Percentiles rank a stretch among this genome's conserved stretches.
phyloP scores from a whole-genome alignment of 164 flowering plant species.

The Dillenia suffruticosa region DNA sequence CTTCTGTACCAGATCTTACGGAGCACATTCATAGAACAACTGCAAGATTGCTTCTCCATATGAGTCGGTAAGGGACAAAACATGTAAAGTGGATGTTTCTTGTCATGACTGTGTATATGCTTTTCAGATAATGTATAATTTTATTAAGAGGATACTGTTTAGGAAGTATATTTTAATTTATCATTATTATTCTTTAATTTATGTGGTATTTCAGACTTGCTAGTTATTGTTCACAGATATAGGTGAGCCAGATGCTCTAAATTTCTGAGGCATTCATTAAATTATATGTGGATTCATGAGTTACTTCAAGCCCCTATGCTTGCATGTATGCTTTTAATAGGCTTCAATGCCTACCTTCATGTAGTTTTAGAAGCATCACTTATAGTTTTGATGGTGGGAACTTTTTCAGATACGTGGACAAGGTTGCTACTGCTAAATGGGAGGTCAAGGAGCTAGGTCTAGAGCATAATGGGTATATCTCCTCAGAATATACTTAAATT shows the following conservation, averaged over 20 bases:
- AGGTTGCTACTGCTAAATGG: slow-evolving; percentile 93
- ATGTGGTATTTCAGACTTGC: no score
- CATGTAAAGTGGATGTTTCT: not conserved
- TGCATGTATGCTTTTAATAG: no score
- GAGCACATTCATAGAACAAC: slow-evolving; percentile 89
- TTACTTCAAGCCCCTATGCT: no score
- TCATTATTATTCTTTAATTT: no score
- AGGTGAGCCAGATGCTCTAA: no score
- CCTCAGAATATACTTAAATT: not conserved
- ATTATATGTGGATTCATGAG: not conserved
- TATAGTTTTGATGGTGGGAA: not conserved
- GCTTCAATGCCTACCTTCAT: no score
- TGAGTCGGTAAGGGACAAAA: slow-evolving; percentile 61
- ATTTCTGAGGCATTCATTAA: not conserved
- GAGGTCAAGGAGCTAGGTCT: slow-evolving; percentile 92
- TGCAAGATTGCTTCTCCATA: slow-evolving; percentile 78
- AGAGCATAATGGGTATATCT: slow-evolving; percentile 92
- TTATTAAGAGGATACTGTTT: not conserved
- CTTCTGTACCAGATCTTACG: slow-evolving; percentile 80
- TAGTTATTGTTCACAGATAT: no score
- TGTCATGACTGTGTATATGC: not conserved
- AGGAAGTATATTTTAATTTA: no score
- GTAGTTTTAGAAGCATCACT: not conserved
- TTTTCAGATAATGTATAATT: no score
- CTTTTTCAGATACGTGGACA: slow-evolving; percentile 76